These are phyloP conservation scores for Magnaporthiopsis poae DNA, from an alignment of 2,329 filamentous ascomycete species.

Conservation along the genomic window DNA sequence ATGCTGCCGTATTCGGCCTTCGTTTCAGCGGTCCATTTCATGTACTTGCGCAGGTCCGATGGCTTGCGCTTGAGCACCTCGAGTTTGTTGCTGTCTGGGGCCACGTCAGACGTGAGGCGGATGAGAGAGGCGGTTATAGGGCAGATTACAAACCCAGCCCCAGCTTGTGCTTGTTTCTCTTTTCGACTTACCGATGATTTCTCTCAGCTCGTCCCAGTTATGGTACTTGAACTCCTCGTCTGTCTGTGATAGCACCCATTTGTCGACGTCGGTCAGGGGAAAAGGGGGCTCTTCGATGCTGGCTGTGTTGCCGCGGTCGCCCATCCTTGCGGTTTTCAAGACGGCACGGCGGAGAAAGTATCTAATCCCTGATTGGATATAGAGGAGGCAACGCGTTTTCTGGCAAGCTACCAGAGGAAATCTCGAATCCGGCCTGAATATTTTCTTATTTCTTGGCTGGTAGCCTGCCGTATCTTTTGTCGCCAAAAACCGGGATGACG, in stretches of 20 bases:
- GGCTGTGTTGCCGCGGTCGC: constrained; percentile 19
- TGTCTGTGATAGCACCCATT: constrained; percentile 47
- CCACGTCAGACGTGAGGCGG: not conserved
- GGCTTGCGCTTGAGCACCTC: constrained; percentile 69
- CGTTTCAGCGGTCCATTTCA: constrained; percentile 62
- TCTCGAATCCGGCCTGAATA: not conserved
- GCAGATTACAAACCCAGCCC: not conserved
- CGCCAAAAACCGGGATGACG: not conserved
- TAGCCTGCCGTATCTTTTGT: not conserved
- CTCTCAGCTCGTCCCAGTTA: constrained; percentile 62
- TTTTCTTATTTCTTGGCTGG: not conserved
- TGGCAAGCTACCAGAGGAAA: not conserved
- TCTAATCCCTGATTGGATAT: not conserved
- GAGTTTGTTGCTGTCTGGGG: constrained; percentile 48
- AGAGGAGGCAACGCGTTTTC: not conserved
- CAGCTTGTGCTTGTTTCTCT: not conserved
- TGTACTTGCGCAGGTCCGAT: constrained; percentile 69
- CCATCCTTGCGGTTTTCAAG: constrained; percentile 24
- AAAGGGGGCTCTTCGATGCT: constrained; percentile 38
- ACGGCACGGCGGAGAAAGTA: not conserved
- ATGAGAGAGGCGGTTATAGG: not conserved
- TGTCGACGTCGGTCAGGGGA: constrained; percentile 49
- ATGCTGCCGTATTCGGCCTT: constrained; percentile 69
- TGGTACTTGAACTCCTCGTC: constrained; percentile 64
- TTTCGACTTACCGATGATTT: constrained; percentile 49